Conservation (phyloP, 2,329 filamentous ascomycete genomes). For the Chalara sp. region DNA sequence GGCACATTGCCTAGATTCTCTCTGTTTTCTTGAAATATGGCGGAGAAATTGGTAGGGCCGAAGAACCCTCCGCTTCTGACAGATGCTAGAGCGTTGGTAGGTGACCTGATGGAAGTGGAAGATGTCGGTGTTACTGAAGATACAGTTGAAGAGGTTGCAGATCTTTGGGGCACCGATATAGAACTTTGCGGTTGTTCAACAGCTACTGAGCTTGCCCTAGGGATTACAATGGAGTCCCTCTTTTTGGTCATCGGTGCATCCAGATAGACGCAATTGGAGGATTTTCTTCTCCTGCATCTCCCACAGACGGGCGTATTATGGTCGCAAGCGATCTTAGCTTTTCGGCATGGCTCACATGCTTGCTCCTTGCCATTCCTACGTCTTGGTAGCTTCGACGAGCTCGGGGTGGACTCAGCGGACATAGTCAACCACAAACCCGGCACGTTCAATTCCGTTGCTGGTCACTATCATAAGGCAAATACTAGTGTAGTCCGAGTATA, state of each 20-base stretch:
- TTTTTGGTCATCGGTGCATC: constrained; percentile 20
- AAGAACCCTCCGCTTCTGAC: constrained; percentile 16
- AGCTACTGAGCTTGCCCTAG: too few relatives aligned
- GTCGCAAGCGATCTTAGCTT: constrained; percentile 24
- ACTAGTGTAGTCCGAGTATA: too few relatives aligned
- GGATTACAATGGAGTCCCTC: constrained; percentile 1
- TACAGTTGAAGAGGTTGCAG: constrained; percentile 4
- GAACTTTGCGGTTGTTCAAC: too few relatives aligned
- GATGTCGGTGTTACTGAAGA: neutral
- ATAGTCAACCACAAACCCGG: too few relatives aligned
- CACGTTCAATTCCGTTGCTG: too few relatives aligned
- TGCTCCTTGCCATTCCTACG: constrained; percentile 24
- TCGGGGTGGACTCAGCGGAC: too few relatives aligned
- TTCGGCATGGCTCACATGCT: constrained; percentile 18
- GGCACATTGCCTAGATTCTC: constrained; percentile 19
- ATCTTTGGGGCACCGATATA: constrained; percentile 3
- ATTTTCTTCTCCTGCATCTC: constrained; percentile 19
- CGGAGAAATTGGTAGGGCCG: constrained; percentile 25
- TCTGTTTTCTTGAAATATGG: constrained; percentile 24
- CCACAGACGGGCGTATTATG: constrained; percentile 20
- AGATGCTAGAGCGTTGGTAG: neutral
- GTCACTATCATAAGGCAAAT: too few relatives aligned
- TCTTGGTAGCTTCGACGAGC: constrained; percentile 5
- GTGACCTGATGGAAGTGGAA: neutral
- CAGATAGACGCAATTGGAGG: constrained; percentile 20